These are phyloP conservation scores for Carpinus fangiana DNA, from an alignment of 306 rosid genomes.

Conservation along the genomic window DNA sequence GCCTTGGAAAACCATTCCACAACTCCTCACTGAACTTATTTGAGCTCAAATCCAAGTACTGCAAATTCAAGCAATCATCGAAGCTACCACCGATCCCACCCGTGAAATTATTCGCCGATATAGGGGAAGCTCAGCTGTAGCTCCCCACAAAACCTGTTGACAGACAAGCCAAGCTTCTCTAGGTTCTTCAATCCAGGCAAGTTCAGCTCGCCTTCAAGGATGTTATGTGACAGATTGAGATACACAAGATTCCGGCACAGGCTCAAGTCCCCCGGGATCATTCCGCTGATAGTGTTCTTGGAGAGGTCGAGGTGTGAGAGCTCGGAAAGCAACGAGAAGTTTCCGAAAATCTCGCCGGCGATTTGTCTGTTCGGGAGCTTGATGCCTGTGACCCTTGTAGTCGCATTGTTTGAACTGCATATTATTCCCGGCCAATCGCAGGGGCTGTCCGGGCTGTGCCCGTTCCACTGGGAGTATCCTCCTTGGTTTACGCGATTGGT, in stretches of 20 bases:
- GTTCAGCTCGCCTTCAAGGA: conserved; percentile 48
- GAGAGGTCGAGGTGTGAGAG: conserved; percentile 76
- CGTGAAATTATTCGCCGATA: conserved; percentile 64
- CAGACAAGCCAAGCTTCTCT: conserved; percentile 60
- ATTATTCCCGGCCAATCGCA: conserved; percentile 71
- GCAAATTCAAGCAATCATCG: conserved; percentile 60
- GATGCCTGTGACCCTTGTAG: conserved; percentile 49
- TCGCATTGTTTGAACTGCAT: conserved; percentile 33
- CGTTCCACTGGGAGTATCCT: conserved; percentile 61
- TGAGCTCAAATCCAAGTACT: conserved; percentile 82
- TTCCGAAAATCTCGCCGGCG: conserved; percentile 55
- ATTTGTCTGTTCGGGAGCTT: conserved; percentile 43
- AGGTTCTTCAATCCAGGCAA: conserved; percentile 57
- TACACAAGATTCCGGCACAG: conserved; percentile 51
- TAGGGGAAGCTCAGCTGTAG: conserved; percentile 54
- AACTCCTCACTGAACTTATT: conserved; percentile 60
- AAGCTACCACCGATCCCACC: conserved; percentile 55
- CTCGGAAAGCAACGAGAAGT: conserved; percentile 67
- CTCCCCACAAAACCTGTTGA: conserved; percentile 65
- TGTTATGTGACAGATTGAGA: conserved; percentile 77
- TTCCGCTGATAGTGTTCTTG: conserved; percentile 55
- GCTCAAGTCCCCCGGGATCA: conserved; percentile 60
- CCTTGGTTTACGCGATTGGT: conserved; percentile 62
- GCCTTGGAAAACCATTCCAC: conserved; percentile 63
- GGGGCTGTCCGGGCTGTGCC: conserved; percentile 32